Conservation (phyloP, 352 stramenopile genomes). For the Globisporangium spinosum region DNA sequence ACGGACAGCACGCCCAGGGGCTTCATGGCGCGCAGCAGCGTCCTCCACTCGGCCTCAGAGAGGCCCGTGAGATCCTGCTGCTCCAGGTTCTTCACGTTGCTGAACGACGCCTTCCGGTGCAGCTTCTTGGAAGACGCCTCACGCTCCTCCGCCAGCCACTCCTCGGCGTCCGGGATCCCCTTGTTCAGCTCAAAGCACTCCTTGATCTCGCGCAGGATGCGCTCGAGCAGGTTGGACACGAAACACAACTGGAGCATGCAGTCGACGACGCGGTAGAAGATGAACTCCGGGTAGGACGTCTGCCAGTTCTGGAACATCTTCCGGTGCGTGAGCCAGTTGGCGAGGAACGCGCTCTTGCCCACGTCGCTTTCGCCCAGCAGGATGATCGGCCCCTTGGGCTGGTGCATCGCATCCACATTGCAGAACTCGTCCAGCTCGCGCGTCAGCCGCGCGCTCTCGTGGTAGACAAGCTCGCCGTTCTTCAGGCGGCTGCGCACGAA, state of each 20-base stretch:
- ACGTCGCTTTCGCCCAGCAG: conserved; percentile 68
- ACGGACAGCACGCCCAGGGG: conserved; percentile 76
- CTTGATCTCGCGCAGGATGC: conserved; percentile 87
- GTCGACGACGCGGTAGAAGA: conserved; percentile 90
- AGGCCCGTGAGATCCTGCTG: conserved; percentile 42
- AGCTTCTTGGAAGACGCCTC: conserved; percentile 19
- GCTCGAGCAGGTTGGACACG: conserved; percentile 83
- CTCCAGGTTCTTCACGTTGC: conserved; percentile 25
- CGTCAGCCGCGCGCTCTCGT: conserved; percentile 58
- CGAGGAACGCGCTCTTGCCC: conserved; percentile 73
- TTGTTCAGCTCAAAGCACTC: conserved; percentile 90
- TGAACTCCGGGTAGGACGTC: conserved; percentile 77
- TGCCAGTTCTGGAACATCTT: conserved; percentile 87
- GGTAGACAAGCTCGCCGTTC: conserved; percentile 70
- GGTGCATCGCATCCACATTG: conserved; percentile 82
- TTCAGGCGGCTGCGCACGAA: conserved; percentile 75
- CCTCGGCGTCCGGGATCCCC: conserved; percentile 77
- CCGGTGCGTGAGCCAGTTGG: conserved; percentile 77
- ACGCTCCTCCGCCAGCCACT: conserved; percentile 60
- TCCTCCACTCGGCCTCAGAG: conserved; percentile 64
- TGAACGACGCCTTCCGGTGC: conserved; percentile 30
- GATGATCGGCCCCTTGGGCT: conserved; percentile 71
- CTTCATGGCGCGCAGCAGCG: conserved; percentile 64
- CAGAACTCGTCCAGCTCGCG: conserved; percentile 80
- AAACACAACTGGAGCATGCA: conserved; percentile 85